phyloP scores from a whole-genome alignment of 2,329 filamentous ascomycete species.

The Pseudogymnoascus sp. region DNA sequence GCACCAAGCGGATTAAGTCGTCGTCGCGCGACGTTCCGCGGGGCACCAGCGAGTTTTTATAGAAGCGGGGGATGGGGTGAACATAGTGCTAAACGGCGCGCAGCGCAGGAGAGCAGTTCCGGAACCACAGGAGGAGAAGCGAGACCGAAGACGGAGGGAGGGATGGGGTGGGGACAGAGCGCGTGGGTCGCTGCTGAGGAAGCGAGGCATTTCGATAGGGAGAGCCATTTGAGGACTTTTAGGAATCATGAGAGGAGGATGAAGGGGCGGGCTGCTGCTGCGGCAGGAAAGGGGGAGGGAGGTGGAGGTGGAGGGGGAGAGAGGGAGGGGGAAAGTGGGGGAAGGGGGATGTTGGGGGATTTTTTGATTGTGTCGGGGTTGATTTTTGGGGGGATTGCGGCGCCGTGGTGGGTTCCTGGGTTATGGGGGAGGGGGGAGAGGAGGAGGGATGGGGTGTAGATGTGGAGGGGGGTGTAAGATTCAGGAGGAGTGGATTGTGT shows the following conservation, averaged over 20 bases:
- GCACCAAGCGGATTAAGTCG: constrained; percentile 74
- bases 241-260: constrained; percentile 30
- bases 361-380: constrained; percentile 37
- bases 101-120: constrained; percentile 35
- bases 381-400: constrained; percentile 36
- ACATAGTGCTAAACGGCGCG: constrained; percentile 50
- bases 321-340: neutral
- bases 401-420: constrained; percentile 27
- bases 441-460: constrained; percentile 9
- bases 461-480: neutral
- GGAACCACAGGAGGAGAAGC: constrained; percentile 14
- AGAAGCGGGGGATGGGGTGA: constrained; percentile 69
- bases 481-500: neutral
- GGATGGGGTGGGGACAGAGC: constrained; percentile 53
- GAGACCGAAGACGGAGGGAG: constrained; percentile 30
- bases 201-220: constrained; percentile 71
- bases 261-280: constrained; percentile 22
- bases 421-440: constrained; percentile 8
- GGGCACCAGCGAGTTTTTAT: constrained; percentile 86
- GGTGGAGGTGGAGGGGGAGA: neutral
- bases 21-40: constrained; percentile 66
- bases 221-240: constrained; percentile 67
- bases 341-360: constrained; percentile 20
- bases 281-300: constrained; percentile 21
- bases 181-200: constrained; percentile 41